A percentile compares a stretch with the other conserved stretches of the same genome.
These are phyloP conservation scores for Orbilia blumenaviensis DNA, from an alignment of 2,329 filamentous ascomycete species.

Conservation along the genomic window DNA sequence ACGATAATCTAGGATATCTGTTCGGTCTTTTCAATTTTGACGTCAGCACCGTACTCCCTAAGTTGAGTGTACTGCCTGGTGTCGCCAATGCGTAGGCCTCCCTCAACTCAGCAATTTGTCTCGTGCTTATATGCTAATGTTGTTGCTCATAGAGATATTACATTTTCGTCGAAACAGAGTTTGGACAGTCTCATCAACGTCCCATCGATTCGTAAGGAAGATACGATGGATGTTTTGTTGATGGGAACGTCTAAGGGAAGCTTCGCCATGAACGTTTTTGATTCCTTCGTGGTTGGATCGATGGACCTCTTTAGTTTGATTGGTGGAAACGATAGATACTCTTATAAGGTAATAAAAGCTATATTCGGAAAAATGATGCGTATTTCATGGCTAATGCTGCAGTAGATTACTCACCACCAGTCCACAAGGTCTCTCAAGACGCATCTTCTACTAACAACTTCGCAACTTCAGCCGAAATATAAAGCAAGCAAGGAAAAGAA, in stretches of 20 bases:
- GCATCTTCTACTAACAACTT: conserved; percentile 56
- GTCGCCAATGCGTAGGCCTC: conserved; percentile 54
- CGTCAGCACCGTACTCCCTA: conserved; percentile 57
- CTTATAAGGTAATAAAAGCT: conserved; percentile 12
- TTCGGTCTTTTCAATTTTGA: conserved; percentile 52
- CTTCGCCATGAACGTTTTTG: conserved; percentile 57
- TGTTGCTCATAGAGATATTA: conserved; percentile 55
- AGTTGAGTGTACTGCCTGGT: conserved; percentile 56
- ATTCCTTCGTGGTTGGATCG: conserved; percentile 58
- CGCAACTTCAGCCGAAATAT: conserved; percentile 60
- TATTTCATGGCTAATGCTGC: conserved; percentile 1
- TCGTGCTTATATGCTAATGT: background rate
- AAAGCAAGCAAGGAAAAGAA: conserved; percentile 8
- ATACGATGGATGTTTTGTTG: conserved; percentile 57
- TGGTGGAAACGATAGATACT: conserved; percentile 52
- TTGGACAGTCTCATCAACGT: conserved; percentile 58
- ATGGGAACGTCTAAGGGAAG: conserved; percentile 57
- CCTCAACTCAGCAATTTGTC: background rate
- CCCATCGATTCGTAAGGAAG: conserved; percentile 56
- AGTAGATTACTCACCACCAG: conserved; percentile 56
- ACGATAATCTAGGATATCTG: conserved; percentile 49
- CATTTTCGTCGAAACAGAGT: conserved; percentile 58
- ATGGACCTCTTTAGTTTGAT: conserved; percentile 57
- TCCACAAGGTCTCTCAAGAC: conserved; percentile 56
- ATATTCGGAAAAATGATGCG: background rate